Conservation (phyloP, 1,139 yeast species). For the Chernovozyma aurita region DNA sequence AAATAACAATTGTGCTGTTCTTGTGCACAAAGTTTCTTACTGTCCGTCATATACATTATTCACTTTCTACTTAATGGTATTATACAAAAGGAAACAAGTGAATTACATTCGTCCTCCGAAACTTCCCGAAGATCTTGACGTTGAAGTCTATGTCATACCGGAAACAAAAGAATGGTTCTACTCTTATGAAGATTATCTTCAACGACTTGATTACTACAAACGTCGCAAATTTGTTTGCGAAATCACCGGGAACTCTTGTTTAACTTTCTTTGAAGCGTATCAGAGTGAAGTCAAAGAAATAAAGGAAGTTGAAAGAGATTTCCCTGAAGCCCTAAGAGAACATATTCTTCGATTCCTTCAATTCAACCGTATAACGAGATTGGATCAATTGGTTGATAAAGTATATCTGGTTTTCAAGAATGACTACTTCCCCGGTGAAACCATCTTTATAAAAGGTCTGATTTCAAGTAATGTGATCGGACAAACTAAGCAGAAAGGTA, state of each 20-base stretch:
- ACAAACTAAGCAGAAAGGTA: constrained; percentile 28
- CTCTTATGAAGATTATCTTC: constrained; percentile 69
- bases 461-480: constrained; percentile 1
- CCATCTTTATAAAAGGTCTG: constrained; percentile 55
- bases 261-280: constrained; percentile 85
- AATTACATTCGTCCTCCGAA: constrained; percentile 51
- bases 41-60: neutral
- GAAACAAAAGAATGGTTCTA: constrained; percentile 86
- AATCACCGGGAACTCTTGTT: constrained; percentile 88
- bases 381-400: constrained; percentile 83
- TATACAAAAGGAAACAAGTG: constrained; percentile 70
- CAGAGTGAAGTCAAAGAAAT: constrained; percentile 69
- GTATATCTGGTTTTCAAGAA: constrained; percentile 70
- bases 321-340: constrained; percentile 89
- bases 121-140: constrained; percentile 47
- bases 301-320: constrained; percentile 67
- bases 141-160: constrained; percentile 72
- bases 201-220: constrained; percentile 65
- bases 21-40: no score
- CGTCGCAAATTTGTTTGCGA: constrained; percentile 88
- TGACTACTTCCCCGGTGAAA: constrained; percentile 91
- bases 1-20: no score
- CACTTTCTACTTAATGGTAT: constrained; percentile 41
- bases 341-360: constrained; percentile 84
- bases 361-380: constrained; percentile 76